Evolutionary conservation across 208 protist genomes (phyloP), one percentile per base, ranked within the genome.

Genomic region (Trypanosoma caninum): DNA sequence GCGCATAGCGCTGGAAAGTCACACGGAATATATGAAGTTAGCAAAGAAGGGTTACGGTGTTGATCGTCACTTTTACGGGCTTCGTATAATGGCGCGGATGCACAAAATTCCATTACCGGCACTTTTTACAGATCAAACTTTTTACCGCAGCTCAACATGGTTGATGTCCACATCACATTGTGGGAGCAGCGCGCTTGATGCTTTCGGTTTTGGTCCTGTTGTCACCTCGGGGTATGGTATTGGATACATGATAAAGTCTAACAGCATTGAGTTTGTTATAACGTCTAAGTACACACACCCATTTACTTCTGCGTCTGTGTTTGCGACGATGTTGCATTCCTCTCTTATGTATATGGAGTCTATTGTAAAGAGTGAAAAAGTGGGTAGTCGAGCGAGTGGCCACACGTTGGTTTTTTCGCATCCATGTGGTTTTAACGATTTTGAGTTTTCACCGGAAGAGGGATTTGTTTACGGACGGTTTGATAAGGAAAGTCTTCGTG

Each of bases 171-270:
- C 76, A 22, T 72, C 59, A 8, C 76, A 82, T 50, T 82, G 76
- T 65, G 76, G 76, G 33, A 80, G 67, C 34, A 59, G 58, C 20
- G 69, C 76, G 20, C 59, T 82, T 28, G 41, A 55, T 34, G 30
- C 54, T 2, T 82, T 82, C 59, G 76, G 76, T n/a, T 82, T 82
- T 41, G 76, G 76, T 31, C 76, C 76, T 35, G 72, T 82, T 14
- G 76, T 80, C 11, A 22, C 14, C 3, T 54, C 70, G 6, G 76
- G 76, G 3, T 82, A 80, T 59, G 76, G 76, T 18, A 73, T 82
- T 41, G 71, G 72, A 10, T 78, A 78, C 37, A 78, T 78, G 72
- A 78, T 78, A 22, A 76, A 76, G 28, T 9, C 47, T 34, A 72
- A 70, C 0, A 23, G 33, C 11, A 73, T 76, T 30, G 51, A 61